Conservation (phyloP, 208 protist species). For the Naegleria fowleri region DNA sequence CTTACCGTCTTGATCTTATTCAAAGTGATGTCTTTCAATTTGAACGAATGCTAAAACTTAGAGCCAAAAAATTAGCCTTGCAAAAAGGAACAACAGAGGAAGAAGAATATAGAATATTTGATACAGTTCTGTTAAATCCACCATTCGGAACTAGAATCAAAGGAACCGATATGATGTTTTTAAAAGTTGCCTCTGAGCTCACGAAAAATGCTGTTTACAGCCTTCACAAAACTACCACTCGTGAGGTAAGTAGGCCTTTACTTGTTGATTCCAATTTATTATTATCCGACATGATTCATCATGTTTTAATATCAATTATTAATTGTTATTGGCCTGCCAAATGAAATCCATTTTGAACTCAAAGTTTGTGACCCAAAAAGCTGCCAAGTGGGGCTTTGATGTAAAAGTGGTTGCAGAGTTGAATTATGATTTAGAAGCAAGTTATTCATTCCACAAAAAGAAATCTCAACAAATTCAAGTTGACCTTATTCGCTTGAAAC, state of each 20-base stretch:
- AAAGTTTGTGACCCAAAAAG: constrained; percentile 2
- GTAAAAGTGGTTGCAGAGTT: constrained; percentile 13
- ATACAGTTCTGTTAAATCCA: constrained; percentile 23
- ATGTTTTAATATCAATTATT: no score
- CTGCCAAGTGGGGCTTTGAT: background rate
- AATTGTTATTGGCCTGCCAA: no score
- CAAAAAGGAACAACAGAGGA: background rate
- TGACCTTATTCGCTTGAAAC: background rate
- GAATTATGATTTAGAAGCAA: background rate
- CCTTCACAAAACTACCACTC: constrained; percentile 16
- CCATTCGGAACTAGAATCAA: constrained; percentile 22
- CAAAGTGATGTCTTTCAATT: background rate
- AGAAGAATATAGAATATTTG: background rate
- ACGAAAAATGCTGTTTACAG: background rate
- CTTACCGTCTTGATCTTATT: background rate
- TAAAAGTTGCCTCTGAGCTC: background rate
- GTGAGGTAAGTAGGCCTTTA: background rate
- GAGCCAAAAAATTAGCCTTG: background rate
- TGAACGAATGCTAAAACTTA: background rate
- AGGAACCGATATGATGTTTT: constrained; percentile 22
- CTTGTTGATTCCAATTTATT: background rate
- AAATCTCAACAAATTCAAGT: constrained; percentile 14
- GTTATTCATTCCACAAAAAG: constrained; percentile 16
- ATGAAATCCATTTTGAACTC: no score
- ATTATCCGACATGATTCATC: no score